These are phyloP conservation scores for Ogataea chonburiensis DNA, from an alignment of 805 yeast genomes.

Conservation along the genomic window DNA sequence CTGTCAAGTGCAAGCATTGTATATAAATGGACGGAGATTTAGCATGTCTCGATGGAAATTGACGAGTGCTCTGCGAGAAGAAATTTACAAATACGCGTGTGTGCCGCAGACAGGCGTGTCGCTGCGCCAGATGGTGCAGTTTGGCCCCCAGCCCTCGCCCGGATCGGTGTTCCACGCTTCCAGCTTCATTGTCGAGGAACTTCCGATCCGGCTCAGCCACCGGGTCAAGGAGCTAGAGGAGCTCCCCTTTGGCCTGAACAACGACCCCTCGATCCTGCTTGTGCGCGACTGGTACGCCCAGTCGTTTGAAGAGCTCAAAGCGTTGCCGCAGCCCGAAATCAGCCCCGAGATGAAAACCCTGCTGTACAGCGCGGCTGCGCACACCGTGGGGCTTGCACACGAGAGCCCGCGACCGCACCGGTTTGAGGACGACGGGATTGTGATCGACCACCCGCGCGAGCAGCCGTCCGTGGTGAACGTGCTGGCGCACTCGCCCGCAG, in stretches of 20 bases:
- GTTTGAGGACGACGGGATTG: slow-evolving; percentile 50
- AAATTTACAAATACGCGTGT: slow-evolving; percentile 63
- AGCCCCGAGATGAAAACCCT: slow-evolving; percentile 40
- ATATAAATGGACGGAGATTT: slow-evolving; percentile 1
- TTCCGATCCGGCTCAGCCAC: slow-evolving; percentile 83
- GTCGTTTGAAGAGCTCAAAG: slow-evolving; percentile 79
- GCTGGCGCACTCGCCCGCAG: not conserved
- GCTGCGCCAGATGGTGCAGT: slow-evolving; percentile 85
- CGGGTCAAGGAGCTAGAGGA: slow-evolving; percentile 81
- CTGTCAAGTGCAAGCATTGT: not conserved
- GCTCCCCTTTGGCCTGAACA: slow-evolving; percentile 70
- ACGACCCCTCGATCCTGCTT: slow-evolving; percentile 70
- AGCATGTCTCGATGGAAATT: slow-evolving; percentile 42
- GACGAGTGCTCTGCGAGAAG: slow-evolving; percentile 48
- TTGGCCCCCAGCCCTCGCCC: slow-evolving; percentile 76
- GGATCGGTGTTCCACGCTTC: slow-evolving; percentile 82
- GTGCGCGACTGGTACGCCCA: slow-evolving; percentile 91
- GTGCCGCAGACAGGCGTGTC: slow-evolving; percentile 83
- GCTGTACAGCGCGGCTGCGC: slow-evolving; percentile 25
- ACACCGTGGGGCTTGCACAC: slow-evolving; percentile 9
- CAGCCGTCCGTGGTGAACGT: slow-evolving; percentile 13
- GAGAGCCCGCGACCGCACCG: slow-evolving; percentile 18
- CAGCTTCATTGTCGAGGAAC: slow-evolving; percentile 79
- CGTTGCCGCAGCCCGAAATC: slow-evolving; percentile 57
- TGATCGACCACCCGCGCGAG: slow-evolving; percentile 26